Evolutionary conservation across 306 rosid species (phyloP).

Genomic region (Crataegus laevigata): DNA sequence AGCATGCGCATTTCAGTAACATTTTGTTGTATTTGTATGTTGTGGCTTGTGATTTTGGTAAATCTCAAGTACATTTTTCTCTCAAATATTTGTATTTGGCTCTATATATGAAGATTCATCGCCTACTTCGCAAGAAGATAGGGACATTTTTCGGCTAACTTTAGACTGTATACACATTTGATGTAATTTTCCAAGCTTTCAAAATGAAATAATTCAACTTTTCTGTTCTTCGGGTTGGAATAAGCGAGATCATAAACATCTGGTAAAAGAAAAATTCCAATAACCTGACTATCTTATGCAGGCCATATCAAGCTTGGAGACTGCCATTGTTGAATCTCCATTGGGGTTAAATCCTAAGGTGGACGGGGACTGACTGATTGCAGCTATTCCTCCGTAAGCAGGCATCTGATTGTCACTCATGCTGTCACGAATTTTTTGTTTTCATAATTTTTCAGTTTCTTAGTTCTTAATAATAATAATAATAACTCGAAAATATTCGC

Average conservation of each 20-base stretch:
- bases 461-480: neutral
- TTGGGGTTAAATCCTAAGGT: conserved; percentile 74
- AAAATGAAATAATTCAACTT: neutral
- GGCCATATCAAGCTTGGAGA: conserved; percentile 69
- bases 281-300: conserved; percentile 6
- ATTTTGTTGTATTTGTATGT: neutral
- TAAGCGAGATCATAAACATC: neutral
- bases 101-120: too few relatives aligned
- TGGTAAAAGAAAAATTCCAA: too few relatives aligned
- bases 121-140: neutral
- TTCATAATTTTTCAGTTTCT: neutral
- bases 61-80: neutral
- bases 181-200: too few relatives aligned
- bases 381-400: conserved; percentile 90
- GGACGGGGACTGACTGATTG: conserved; percentile 87
- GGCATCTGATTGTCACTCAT: conserved; percentile 7
- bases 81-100: neutral
- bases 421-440: neutral
- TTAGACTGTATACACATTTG: neutral
- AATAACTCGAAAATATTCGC: neutral
- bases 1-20: neutral
- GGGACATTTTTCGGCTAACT: neutral
- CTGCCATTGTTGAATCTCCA: conserved; percentile 77
- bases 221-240: neutral
- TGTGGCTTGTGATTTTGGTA: neutral